Evolutionary conservation across 495 filamentous ascomycete genomes (phyloP), one percentile per base, ranked within the genome.

Genomic region (Emericellopsis terricola): DNA sequence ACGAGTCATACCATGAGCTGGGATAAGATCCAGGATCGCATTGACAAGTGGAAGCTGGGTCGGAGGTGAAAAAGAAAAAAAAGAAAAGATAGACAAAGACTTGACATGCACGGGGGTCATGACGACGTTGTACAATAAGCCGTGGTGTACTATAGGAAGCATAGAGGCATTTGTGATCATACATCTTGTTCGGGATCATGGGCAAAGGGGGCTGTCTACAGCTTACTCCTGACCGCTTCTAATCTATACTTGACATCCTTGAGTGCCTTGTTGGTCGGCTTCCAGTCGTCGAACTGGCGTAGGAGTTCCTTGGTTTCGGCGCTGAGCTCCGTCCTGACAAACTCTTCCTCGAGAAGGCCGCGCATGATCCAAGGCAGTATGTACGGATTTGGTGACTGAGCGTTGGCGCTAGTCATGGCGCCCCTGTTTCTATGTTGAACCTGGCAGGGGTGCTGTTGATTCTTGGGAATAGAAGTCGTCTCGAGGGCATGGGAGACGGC

Each of bases 171-270:
- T 20, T 8, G 16, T 10, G 31, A 8, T 8, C n/a, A n/a, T n/a
- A n/a, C n/a, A n/a, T n/a, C n/a, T n/a, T n/a, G n/a, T n/a, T n/a
- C n/a, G n/a, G n/a, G n/a, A n/a, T n/a, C n/a, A n/a, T n/a, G n/a
- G n/a, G n/a, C n/a, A n/a, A n/a, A n/a, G n/a, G n/a, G n/a, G n/a
- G n/a, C n/a, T n/a, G n/a, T n/a, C n/a, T n/a, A n/a, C n/a, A n/a
- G n/a, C 52, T 83, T 91, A 4, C 78, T 85, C 42, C 81, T 64
- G 29, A 97, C 86, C 6, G 79, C 86, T 62, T 97, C 89, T 27
- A 97, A 58, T 42, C 89, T 68, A 51, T 91, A 97, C 50, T 89
- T 93, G 21, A 97, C 89, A 60, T 97, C 89, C 53, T 83, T 93
- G 36, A 97, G 56, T 20, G 76, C 78, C 59, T 96, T 97, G 8